phyloP scores from a whole-genome alignment of 2,329 filamentous ascomycete genomes.

The Trichoderma sp. region DNA sequence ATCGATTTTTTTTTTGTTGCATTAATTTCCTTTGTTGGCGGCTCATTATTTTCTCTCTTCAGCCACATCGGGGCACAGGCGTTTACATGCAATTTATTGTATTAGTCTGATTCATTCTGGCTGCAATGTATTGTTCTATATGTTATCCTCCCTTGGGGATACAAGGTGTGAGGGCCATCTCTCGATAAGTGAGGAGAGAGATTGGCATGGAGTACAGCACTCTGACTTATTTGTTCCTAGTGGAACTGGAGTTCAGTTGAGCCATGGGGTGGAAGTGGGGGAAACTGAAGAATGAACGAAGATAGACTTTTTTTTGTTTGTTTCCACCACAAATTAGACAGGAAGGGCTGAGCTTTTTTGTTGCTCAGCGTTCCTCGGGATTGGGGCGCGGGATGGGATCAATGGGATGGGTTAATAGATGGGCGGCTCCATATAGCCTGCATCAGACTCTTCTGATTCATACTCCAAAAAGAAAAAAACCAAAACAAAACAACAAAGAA shows the following conservation, averaged over 20 bases:
- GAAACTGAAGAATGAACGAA: constrained; percentile 17
- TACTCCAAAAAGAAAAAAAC: background rate
- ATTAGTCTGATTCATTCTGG: background rate
- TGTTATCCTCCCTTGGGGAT: background rate
- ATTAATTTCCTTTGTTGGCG: background rate
- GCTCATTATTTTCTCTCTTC: background rate
- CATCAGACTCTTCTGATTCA: constrained; percentile 5
- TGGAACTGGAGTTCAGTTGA: background rate
- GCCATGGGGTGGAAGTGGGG: background rate
- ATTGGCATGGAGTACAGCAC: background rate
- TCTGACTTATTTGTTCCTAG: background rate
- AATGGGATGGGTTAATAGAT: constrained; percentile 7
- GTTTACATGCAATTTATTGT: constrained; percentile 3
- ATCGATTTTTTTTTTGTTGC: constrained; percentile 9
- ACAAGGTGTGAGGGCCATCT: background rate
- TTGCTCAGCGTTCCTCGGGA: background rate
- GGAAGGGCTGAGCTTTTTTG: background rate
- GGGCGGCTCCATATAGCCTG: background rate
- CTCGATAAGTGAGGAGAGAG: background rate
- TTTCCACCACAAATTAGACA: background rate
- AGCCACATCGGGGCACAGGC: background rate
- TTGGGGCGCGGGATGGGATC: background rate
- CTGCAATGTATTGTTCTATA: constrained; percentile 1
- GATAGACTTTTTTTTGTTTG: constrained; percentile 11
- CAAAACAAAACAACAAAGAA: background rate